Conservation (phyloP, 2,329 filamentous ascomycete species). For the Epicoccum nigrum region DNA sequence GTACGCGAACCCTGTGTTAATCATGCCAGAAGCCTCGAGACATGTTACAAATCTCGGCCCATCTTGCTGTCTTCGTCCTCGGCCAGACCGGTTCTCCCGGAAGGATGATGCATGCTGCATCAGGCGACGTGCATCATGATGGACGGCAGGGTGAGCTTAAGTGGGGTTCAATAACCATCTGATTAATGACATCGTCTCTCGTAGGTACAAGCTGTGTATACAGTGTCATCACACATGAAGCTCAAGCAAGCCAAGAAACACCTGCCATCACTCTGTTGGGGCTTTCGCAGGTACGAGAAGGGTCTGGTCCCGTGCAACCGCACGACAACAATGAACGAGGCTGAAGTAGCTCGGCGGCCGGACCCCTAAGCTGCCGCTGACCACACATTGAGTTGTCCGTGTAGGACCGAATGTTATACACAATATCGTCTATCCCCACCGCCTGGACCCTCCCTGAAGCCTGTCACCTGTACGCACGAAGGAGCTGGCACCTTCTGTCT, state of each 20-base stretch:
- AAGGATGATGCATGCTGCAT: neutral
- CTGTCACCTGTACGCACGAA: too few species aligned
- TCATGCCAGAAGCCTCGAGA: conserved; percentile 25
- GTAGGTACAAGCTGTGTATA: neutral
- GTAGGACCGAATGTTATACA: too few species aligned
- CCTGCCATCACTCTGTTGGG: neutral
- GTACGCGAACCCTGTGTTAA: conserved; percentile 16
- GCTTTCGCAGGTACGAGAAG: neutral
- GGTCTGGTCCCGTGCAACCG: neutral
- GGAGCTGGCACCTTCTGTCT: too few species aligned
- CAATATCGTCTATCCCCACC: too few species aligned
- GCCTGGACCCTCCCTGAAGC: too few species aligned
- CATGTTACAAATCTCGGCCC: conserved; percentile 18
- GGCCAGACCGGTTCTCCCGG: neutral
- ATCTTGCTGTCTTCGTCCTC: conserved; percentile 10
- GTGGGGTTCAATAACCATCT: too few species aligned
- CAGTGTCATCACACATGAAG: neutral
- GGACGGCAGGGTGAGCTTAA: neutral
- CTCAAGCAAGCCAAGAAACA: neutral
- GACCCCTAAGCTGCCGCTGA: conserved; percentile 1
- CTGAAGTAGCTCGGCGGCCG: conserved; percentile 2
- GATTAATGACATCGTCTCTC: neutral
- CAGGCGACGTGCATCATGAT: neutral
- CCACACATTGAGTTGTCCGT: neutral
- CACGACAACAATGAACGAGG: neutral